Percentiles rank a stretch among this genome's conserved stretches.
Conservation (phyloP, 2,329 filamentous ascomycete species). For the Talaromyces verruculosus region DNA sequence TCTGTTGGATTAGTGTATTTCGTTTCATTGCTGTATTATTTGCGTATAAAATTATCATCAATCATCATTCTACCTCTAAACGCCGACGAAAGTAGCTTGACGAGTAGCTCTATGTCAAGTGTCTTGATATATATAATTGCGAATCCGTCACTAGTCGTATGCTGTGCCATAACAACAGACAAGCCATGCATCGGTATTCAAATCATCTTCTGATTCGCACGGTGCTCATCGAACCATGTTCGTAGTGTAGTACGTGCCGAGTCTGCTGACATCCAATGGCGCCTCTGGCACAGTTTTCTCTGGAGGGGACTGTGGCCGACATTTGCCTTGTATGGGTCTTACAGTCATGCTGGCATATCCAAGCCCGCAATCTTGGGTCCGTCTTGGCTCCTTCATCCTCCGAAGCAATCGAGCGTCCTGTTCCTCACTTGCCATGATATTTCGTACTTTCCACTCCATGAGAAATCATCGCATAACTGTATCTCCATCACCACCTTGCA, state of each 20-base stretch:
- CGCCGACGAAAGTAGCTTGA: not conserved
- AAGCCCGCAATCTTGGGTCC: not conserved
- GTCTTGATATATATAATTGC: not conserved
- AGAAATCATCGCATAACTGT: slow-evolving; percentile 7
- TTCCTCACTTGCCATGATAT: not conserved
- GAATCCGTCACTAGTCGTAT: not conserved
- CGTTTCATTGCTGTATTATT: slow-evolving; percentile 9
- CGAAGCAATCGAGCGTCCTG: not conserved
- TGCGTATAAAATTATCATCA: not conserved
- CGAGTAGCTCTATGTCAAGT: not conserved
- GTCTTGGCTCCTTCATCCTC: not conserved
- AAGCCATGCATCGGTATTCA: not conserved
- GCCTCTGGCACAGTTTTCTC: not conserved
- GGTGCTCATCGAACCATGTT: not conserved
- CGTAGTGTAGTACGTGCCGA: not conserved
- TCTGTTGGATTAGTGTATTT: not conserved
- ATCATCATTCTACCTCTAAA: not conserved
- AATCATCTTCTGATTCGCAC: not conserved
- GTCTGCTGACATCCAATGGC: not conserved
- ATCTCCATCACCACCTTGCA: slow-evolving; percentile 14
- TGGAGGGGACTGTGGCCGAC: not conserved
- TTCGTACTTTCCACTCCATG: not conserved
- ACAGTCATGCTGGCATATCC: not conserved
- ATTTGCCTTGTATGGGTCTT: not conserved
- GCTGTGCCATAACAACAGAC: not conserved